phyloP scores from a whole-genome alignment of 2,329 filamentous ascomycete genomes.

The Sporothrix brasiliensis region DNA sequence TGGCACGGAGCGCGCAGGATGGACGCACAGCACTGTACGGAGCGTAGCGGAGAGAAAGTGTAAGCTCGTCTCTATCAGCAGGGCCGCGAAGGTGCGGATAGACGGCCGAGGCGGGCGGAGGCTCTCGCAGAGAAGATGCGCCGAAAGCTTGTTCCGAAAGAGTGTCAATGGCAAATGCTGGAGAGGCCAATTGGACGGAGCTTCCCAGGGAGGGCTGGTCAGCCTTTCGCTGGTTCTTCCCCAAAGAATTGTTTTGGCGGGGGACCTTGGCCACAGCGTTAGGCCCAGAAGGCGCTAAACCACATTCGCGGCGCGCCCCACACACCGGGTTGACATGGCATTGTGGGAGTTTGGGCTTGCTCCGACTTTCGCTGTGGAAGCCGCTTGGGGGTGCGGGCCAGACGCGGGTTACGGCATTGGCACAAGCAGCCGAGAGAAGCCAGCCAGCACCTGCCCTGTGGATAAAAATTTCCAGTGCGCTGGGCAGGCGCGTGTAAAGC shows the following conservation, averaged over 20 bases:
- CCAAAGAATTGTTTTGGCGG: background rate
- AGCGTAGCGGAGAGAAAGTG: background rate
- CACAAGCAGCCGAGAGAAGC: background rate
- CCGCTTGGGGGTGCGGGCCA: background rate
- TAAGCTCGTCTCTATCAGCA: background rate
- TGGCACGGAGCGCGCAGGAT: background rate
- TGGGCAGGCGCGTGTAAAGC: background rate
- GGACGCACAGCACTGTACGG: background rate
- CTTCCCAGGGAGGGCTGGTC: conserved; percentile 20
- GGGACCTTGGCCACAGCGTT: background rate
- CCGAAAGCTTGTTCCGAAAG: background rate
- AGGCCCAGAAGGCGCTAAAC: background rate
- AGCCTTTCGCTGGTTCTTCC: conserved; percentile 10
- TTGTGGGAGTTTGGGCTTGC: background rate
- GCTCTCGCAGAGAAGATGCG: background rate
- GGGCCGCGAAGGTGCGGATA: background rate
- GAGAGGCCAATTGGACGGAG: conserved; percentile 14
- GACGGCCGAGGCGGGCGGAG: background rate
- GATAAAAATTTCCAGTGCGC: conserved; percentile 29
- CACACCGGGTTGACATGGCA: conserved; percentile 2
- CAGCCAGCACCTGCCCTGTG: conserved; percentile 19
- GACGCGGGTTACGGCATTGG: conserved; percentile 24
- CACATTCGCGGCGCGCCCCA: background rate
- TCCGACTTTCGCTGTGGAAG: conserved; percentile 9
- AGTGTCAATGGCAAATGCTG: background rate